Base-by-base conservation (phyloP, 164 flowering plant genomes). In the Tetrastigma voinierianum region DNA sequence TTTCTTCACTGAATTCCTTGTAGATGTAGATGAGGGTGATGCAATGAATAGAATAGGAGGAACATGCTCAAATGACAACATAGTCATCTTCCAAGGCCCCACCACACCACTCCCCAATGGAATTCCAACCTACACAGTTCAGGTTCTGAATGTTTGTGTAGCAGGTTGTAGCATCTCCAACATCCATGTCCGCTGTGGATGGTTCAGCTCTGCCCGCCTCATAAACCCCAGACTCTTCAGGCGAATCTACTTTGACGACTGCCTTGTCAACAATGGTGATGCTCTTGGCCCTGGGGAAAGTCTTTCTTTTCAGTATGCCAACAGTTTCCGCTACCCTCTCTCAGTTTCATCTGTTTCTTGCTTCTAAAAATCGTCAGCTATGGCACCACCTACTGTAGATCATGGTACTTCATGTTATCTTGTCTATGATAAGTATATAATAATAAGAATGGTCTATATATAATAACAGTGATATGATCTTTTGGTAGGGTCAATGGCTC, bases 51-150 rank as follows among this genome's bases (percentile, higher is more conserved):
- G 84, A 25, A 59, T 77, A 0, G 77, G 82, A 0, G 57, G 59
- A 16, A 20, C 40, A 40, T 90, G 96, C 62, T 83, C 91, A 10
- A 77, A 70, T 57, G 70, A 72, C 6, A 81, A 78, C 69, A 81
- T 90, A 0, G 79, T 46, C 1, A 70, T 90, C n/a, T 63, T 53
- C 46, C 91, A 90, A 71, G 93, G 87, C 0, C 77, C 74, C 8
- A 71, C 85, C 0, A 13, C 73, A 0, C 87, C 93, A 1, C 80
- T 86, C 0, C 96, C 96, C 0, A 80, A 69, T 18, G 96, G 96
- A 0, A 87, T 90, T 13, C 96, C 96, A 2, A 70, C 86, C 0
- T 90, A 81, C 82, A 77, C 86, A 0, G 96, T 87, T 2, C 63
- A 81, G 46, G 78, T 90, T 21, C 56, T 81, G 21, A 86, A 86